Evolutionary conservation across 208 protist genomes (phyloP), one percentile per base, ranked within the genome.

Genomic region (Lotmaria passim): DNA sequence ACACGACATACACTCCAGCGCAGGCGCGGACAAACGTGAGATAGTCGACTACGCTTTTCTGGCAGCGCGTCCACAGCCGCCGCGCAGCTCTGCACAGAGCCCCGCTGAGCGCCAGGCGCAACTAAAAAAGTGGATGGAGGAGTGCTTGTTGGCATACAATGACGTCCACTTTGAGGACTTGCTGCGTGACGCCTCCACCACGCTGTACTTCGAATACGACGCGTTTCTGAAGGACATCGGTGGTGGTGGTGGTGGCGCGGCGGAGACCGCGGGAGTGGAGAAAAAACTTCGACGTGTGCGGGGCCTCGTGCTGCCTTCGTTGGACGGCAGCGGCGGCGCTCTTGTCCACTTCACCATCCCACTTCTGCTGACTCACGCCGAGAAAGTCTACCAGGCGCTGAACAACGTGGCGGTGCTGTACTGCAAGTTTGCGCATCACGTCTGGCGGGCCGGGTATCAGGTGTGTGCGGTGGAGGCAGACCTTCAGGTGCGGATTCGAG

Each of bases 181-280:
- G 39, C 63, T 90, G 44, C 43, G 47, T 17, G 56, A 31, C 0
- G 70, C 75, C 30, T 83, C 63, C 31, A 48, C 76, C 12, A 41
- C 60, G 0, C 59, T 90, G 15, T 47, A 34, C 24, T 69, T 84
- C 50, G 85, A 86, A 57, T 85, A 83, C 67, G 73, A 90, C 12
- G 57, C 69, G n/a, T 69, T 76, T 30, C 66, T 81, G 31, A n/a
- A 51, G 56, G 38, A 23, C 19, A 48, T 64, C 36, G 36, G 39
- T 8, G 24, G 28, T 21, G 21, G 19, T 0, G 19, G n/a, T 17
- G 15, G n/a, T 17, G 53, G 1, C 34, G 53, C 5, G 21, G 10
- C 5, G 47, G 47, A 31, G 47, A 28, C n/a, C 12, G 56, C 39
- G 46, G 46, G 28, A 56, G 17, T 28, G 48, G 30, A 28, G 7